A percentile compares a stretch with the other conserved stretches of the same genome.
These are phyloP conservation scores for Sugiyamaella lignohabitans DNA, from an alignment of 805 yeast species.

Conservation along the genomic window DNA sequence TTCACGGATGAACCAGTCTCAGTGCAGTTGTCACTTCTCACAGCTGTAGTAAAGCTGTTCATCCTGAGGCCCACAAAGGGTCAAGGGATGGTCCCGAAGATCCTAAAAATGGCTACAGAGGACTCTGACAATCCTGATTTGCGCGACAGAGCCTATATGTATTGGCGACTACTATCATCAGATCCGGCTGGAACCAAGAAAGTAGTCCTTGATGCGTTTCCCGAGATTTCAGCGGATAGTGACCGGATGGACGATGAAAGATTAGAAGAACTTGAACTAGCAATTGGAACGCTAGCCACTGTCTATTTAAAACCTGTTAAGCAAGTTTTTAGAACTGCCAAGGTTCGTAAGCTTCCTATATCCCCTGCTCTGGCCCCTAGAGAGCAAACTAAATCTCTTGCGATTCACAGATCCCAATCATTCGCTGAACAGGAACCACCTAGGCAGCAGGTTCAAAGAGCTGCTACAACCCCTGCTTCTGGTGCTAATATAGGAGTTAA, in stretches of 20 bases:
- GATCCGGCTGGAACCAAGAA: slow-evolving; percentile 41
- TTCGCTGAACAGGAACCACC: not conserved
- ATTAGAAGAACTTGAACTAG: slow-evolving; percentile 74
- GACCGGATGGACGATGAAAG: slow-evolving; percentile 64
- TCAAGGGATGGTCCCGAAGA: slow-evolving; percentile 49
- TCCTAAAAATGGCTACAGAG: slow-evolving; percentile 66
- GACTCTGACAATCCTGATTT: slow-evolving; percentile 75
- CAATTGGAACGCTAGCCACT: slow-evolving; percentile 76
- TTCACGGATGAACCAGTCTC: slow-evolving; percentile 62
- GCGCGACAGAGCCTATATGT: slow-evolving; percentile 77
- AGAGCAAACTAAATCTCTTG: not conserved
- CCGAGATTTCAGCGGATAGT: slow-evolving; percentile 58
- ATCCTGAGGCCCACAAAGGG: slow-evolving; percentile 49
- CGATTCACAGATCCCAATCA: not conserved
- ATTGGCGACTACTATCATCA: slow-evolving; percentile 70
- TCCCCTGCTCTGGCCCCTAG: slow-evolving; percentile 44
- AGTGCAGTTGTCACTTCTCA: slow-evolving; percentile 67
- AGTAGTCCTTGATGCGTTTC: slow-evolving; percentile 55
- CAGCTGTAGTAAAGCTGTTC: slow-evolving; percentile 68
- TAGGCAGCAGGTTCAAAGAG: not conserved
- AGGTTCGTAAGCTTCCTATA: slow-evolving; percentile 41
- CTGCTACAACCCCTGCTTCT: not conserved
- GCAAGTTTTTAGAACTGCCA: slow-evolving; percentile 68
- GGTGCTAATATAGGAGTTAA: no score
- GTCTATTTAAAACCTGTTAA: slow-evolving; percentile 77